Evolutionary conservation across 2,329 filamentous ascomycete species (phyloP).

Genomic region (Xylaria sp.): DNA sequence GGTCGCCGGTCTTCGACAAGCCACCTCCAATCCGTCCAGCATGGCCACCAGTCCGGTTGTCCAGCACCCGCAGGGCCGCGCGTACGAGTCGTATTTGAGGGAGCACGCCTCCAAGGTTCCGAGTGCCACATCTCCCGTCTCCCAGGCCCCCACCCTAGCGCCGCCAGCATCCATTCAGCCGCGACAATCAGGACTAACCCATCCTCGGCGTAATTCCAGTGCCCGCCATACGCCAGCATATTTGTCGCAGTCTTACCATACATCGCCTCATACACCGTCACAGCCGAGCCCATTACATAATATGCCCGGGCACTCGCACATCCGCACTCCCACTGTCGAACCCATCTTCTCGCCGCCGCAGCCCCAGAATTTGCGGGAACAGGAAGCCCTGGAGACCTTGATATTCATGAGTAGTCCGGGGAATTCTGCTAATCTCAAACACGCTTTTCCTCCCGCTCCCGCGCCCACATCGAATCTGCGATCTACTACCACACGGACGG

Average conservation of each 20-base stretch:
- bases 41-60: slow-evolving; percentile 28
- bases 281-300: slow-evolving; percentile 39
- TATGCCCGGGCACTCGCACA: slow-evolving; percentile 33
- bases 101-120: slow-evolving; percentile 36
- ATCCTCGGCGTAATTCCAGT: slow-evolving; percentile 47
- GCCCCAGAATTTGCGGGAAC: slow-evolving; percentile 65
- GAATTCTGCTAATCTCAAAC: slow-evolving; percentile 60
- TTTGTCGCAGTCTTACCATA: slow-evolving; percentile 44
- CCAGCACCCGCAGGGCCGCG: slow-evolving; percentile 27
- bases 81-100: slow-evolving; percentile 42
- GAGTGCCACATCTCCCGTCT: slow-evolving; percentile 35
- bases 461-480: slow-evolving; percentile 34
- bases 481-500: slow-evolving; percentile 31
- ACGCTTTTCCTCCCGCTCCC: slow-evolving; percentile 43
- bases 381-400: slow-evolving; percentile 74
- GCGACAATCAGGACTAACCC: slow-evolving; percentile 36
- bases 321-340: slow-evolving; percentile 38
- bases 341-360: slow-evolving; percentile 64
- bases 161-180: slow-evolving; percentile 53
- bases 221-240: slow-evolving; percentile 46
- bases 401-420: slow-evolving; percentile 78
- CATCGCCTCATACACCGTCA: slow-evolving; percentile 39
- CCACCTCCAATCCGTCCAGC: slow-evolving; percentile 28
- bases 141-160: slow-evolving; percentile 40
- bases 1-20: slow-evolving; percentile 33